Percentiles rank a stretch among this genome's conserved stretches.
Evolutionary conservation across 2,329 filamentous ascomycete species (phyloP).

Genomic region (Parastagonospora avenae): DNA sequence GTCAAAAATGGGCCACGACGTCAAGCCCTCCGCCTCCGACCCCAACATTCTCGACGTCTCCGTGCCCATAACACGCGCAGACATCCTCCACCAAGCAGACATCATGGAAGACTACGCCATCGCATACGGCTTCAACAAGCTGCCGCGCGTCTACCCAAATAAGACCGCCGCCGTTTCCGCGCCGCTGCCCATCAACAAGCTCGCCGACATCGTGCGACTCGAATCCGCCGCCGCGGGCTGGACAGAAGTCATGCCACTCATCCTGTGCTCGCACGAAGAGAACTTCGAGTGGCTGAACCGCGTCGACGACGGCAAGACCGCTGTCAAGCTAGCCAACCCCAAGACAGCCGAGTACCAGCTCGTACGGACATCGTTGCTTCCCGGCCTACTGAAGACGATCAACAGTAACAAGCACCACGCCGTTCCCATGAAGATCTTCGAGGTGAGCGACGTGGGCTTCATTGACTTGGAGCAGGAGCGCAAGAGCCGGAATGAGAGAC

Average conservation of each 20-base stretch:
- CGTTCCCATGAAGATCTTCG: conserved; percentile 90
- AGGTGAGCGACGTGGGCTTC: conserved; percentile 88
- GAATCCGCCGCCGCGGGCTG: conserved; percentile 95
- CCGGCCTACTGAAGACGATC: conserved; percentile 90
- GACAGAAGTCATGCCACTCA: conserved; percentile 94
- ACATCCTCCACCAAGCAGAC: conserved; percentile 94
- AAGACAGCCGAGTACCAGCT: conserved; percentile 95
- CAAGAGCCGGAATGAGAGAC: conserved; percentile 85
- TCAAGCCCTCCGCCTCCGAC: conserved; percentile 71
- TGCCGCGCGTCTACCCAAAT: conserved; percentile 84
- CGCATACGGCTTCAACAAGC: conserved; percentile 95
- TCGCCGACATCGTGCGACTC: conserved; percentile 84
- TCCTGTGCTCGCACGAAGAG: conserved; percentile 96
- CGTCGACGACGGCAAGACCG: conserved; percentile 81
- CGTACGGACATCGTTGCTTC: conserved; percentile 83
- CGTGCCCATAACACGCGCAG: conserved; percentile 86
- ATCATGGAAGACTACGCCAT: conserved; percentile 99
- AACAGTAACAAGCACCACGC: conserved; percentile 89
- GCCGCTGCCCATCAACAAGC: conserved; percentile 90
- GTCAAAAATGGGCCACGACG: conserved; percentile 86
- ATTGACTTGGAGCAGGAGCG: conserved; percentile 84
- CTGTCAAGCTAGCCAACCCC: conserved; percentile 85
- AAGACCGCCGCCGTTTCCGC: conserved; percentile 86
- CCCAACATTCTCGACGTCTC: conserved; percentile 76
- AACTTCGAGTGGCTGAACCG: conserved; percentile 96